Conservation (phyloP, 1,284 basidiomycete genomes). For the Boletus mariae region DNA sequence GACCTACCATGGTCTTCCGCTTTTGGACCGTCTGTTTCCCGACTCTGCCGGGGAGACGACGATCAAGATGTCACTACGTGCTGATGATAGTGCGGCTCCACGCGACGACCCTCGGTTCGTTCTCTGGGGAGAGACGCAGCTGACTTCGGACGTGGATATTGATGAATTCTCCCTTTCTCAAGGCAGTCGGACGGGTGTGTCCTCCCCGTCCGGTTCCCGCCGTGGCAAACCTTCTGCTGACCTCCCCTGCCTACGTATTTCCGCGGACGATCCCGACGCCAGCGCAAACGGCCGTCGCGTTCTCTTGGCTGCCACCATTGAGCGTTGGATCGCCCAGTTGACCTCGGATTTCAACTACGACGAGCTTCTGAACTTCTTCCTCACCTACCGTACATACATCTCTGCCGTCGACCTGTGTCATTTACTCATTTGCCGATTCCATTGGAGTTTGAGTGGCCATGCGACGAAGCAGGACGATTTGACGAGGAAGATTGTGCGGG, state of each 20-base stretch:
- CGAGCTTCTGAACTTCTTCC: conserved; percentile 81
- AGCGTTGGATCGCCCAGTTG: conserved; percentile 86
- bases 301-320: conserved; percentile 81
- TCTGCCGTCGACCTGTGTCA: conserved; percentile 72
- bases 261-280: conserved; percentile 15
- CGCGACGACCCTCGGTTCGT: conserved; percentile 84
- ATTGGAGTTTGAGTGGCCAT: conserved; percentile 73
- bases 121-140: conserved; percentile 74
- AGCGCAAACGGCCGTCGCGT: conserved; percentile 41
- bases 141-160: conserved; percentile 30
- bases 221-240: conserved; percentile 32
- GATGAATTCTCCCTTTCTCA: conserved; percentile 49
- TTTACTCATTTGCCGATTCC: conserved; percentile 78
- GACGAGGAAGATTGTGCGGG: conserved; percentile 71
- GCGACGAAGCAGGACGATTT: conserved; percentile 56
- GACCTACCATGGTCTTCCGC: conserved; percentile 70
- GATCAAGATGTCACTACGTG: conserved; percentile 61
- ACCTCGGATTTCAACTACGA: conserved; percentile 82
- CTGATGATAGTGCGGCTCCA: conserved; percentile 64
- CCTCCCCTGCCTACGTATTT: conserved; percentile 31
- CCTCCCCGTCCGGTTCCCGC: conserved; percentile 37
- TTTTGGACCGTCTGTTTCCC: conserved; percentile 56
- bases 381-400: conserved; percentile 83
- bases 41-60: conserved; percentile 44
- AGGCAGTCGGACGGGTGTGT: conserved; percentile 47